Evolutionary conservation across 805 yeast genomes (phyloP).

Genomic region (Candida ipomoeae): DNA sequence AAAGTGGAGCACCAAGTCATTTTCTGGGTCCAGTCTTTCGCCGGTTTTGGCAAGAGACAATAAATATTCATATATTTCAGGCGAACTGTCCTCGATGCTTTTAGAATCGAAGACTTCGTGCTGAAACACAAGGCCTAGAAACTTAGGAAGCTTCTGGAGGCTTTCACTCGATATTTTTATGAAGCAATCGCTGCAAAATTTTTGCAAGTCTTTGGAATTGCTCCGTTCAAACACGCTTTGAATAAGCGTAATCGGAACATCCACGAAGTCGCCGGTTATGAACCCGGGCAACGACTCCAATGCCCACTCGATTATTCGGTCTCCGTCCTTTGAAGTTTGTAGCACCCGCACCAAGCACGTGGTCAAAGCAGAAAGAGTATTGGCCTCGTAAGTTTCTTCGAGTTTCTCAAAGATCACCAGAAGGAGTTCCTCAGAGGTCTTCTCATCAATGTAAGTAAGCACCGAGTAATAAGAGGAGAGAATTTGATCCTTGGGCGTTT

Average conservation of each 20-base stretch:
- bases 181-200: constrained; percentile 29
- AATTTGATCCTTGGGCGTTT: constrained; percentile 3
- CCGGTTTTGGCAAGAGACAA: constrained; percentile 24
- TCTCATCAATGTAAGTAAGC: background rate
- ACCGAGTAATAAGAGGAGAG: constrained; percentile 4
- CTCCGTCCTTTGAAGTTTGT: background rate
- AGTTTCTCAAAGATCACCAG: constrained; percentile 4
- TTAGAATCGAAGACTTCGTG: background rate
- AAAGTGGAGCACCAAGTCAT: constrained; percentile 18
- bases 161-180: constrained; percentile 24
- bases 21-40: constrained; percentile 20
- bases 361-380: background rate
- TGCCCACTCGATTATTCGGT: constrained; percentile 10
- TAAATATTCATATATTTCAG: constrained; percentile 29
- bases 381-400: constrained; percentile 9
- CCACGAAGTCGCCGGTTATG: constrained; percentile 25
- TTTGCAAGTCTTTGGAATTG: constrained; percentile 2
- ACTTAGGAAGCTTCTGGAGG: constrained; percentile 7
- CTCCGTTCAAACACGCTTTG: constrained; percentile 7
- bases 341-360: background rate
- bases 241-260: constrained; percentile 19
- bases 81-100: constrained; percentile 8
- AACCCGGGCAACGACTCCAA: constrained; percentile 18
- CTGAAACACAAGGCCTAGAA: constrained; percentile 5
- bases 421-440: constrained; percentile 2